Percentiles rank a stretch among this genome's conserved stretches.
These are phyloP conservation scores for Lecanosticta acicola DNA, from an alignment of 2,329 filamentous ascomycete species.

Conservation along the genomic window DNA sequence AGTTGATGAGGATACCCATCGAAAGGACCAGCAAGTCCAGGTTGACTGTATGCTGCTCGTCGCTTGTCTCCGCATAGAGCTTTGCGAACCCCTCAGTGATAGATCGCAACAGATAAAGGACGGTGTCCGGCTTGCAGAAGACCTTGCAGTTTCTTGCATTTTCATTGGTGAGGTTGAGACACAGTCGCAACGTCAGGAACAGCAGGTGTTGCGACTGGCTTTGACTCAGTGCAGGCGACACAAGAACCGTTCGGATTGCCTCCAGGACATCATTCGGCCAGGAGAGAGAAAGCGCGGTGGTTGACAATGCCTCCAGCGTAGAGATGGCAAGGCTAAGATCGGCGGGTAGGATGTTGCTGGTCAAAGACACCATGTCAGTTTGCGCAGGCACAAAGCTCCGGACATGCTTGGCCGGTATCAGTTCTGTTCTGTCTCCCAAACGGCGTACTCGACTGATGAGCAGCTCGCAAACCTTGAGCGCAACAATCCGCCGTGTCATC, in stretches of 20 bases:
- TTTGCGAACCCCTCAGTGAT: constrained; percentile 25
- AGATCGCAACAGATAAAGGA: constrained; percentile 34
- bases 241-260: constrained; percentile 15
- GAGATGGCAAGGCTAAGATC: constrained; percentile 47
- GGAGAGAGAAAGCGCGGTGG: constrained; percentile 16
- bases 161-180: constrained; percentile 82
- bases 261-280: constrained; percentile 25
- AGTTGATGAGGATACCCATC: constrained; percentile 79
- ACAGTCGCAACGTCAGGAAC: constrained; percentile 58
- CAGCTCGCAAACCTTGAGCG: constrained; percentile 58
- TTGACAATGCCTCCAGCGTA: constrained; percentile 30
- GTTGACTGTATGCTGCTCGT: constrained; percentile 48
- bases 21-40: constrained; percentile 71
- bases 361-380: constrained; percentile 9
- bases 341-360: constrained; percentile 31
- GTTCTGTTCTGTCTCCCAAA: constrained; percentile 41
- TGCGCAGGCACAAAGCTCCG: constrained; percentile 13
- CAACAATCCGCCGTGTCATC: constrained; percentile 59
- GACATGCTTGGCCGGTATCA: constrained; percentile 38
- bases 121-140: constrained; percentile 54
- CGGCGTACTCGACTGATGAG: constrained; percentile 47
- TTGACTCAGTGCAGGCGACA: constrained; percentile 9
- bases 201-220: constrained; percentile 17
- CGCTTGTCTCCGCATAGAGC: constrained; percentile 28
- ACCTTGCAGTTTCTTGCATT: constrained; percentile 61